phyloP scores from a whole-genome alignment of 345 rosid species.

The Sonneratia alba region DNA sequence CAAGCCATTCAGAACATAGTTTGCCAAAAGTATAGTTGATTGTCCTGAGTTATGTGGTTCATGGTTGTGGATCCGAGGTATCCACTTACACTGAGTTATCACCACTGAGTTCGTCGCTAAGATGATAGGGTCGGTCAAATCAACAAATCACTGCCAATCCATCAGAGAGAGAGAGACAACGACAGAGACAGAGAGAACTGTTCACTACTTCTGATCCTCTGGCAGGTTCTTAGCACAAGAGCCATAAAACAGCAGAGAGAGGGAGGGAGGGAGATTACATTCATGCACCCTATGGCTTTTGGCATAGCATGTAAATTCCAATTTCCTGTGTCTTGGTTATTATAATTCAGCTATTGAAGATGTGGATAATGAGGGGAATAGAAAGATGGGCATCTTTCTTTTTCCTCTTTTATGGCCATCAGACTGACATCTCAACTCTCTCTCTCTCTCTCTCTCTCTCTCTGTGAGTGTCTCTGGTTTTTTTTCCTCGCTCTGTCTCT shows the following conservation, averaged over 20 bases:
- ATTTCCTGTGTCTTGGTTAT: neutral
- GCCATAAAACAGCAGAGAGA: neutral
- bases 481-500: neutral
- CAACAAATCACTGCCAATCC: constrained; percentile 1
- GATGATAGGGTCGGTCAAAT: constrained; percentile 35
- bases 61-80: too few species aligned
- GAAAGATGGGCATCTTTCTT: constrained; percentile 4
- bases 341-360: neutral
- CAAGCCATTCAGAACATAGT: too few species aligned
- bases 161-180: neutral
- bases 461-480: neutral
- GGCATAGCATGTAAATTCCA: neutral
- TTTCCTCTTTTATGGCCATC: neutral
- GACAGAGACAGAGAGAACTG: neutral
- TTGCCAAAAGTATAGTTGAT: too few species aligned
- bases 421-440: neutral
- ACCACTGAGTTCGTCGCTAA: constrained; percentile 7
- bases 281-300: neutral
- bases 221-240: neutral
- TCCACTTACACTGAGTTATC: neutral
- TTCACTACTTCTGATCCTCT: neutral
- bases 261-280: neutral
- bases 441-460: neutral
- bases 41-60: too few species aligned
- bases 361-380: constrained; percentile 2